These are phyloP conservation scores for Elongisporangium undulatum DNA, from an alignment of 352 stramenopile species.

Conservation along the genomic window DNA sequence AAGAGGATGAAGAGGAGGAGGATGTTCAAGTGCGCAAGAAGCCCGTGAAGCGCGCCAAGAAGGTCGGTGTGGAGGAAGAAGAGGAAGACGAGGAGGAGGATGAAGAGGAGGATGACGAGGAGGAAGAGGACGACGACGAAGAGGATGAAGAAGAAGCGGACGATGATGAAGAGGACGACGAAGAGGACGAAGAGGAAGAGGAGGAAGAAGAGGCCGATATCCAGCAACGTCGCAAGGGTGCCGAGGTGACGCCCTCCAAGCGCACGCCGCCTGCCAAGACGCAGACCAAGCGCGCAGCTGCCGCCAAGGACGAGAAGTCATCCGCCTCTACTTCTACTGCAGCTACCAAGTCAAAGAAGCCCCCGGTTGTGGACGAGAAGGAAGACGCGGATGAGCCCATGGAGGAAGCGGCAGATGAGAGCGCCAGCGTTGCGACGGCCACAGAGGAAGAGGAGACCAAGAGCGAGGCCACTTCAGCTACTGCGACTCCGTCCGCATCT, in stretches of 20 bases:
- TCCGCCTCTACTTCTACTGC: background rate
- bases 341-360: slow-evolving; percentile 10
- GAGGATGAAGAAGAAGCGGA: slow-evolving; percentile 15
- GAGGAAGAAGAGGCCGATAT: slow-evolving; percentile 8
- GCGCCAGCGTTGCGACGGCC: slow-evolving; percentile 9
- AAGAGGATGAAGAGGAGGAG: slow-evolving; percentile 12
- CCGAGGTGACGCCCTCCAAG: background rate
- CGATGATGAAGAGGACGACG: slow-evolving; percentile 18
- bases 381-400: slow-evolving; percentile 11
- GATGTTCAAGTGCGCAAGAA: slow-evolving; percentile 4
- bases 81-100: slow-evolving; percentile 19
- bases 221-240: slow-evolving; percentile 11
- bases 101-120: slow-evolving; percentile 9
- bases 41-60: slow-evolving; percentile 2
- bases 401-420: slow-evolving; percentile 10
- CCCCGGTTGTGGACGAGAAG: slow-evolving; percentile 10
- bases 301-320: background rate
- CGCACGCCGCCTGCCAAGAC: slow-evolving; percentile 1
- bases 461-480: slow-evolving; percentile 18
- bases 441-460: slow-evolving; percentile 16
- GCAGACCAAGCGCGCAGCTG: slow-evolving; percentile 4
- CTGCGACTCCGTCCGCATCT: slow-evolving; percentile 26
- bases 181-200: slow-evolving; percentile 11
- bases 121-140: slow-evolving; percentile 5
- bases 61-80: slow-evolving; percentile 17